Conservation (phyloP, 768 basidiomycete species). For the Lentinus brumalis region DNA sequence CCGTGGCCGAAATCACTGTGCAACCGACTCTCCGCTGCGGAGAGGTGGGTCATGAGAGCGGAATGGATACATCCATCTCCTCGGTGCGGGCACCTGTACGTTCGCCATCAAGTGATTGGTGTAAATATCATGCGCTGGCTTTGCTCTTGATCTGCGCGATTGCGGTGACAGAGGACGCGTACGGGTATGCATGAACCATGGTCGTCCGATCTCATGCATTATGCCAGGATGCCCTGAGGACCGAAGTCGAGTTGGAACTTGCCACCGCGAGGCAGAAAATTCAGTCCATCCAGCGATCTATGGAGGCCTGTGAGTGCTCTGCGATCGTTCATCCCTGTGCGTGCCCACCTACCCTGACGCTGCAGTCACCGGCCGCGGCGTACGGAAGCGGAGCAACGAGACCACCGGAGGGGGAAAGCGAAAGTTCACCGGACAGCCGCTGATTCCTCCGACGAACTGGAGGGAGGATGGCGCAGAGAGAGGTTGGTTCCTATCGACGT, state of each 20-base stretch:
- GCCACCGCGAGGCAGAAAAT: constrained; percentile 77
- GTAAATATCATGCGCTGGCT: neutral
- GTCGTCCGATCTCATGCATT: constrained; percentile 1
- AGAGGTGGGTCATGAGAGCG: too few relatives aligned
- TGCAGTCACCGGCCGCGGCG: constrained; percentile 20
- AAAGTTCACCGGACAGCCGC: constrained; percentile 21
- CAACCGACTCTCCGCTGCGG: too few relatives aligned
- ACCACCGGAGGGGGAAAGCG: constrained; percentile 14
- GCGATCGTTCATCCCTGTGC: neutral
- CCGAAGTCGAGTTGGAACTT: constrained; percentile 76
- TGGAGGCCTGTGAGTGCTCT: constrained; percentile 52
- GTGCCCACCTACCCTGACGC: neutral
- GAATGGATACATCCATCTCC: too few relatives aligned
- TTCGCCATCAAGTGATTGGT: neutral
- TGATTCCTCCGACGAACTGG: constrained; percentile 8
- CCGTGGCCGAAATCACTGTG: neutral
- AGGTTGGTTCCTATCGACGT: constrained; percentile 12
- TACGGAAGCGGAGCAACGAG: constrained; percentile 20
- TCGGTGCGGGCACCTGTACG: neutral
- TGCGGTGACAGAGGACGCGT: neutral
- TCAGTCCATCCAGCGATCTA: constrained; percentile 55
- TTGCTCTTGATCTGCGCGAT: neutral
- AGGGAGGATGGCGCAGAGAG: constrained; percentile 27
- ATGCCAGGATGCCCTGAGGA: constrained; percentile 61
- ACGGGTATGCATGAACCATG: neutral